A percentile compares a stretch with the other conserved stretches of the same genome.
Evolutionary conservation across 2,329 filamentous ascomycete species (phyloP).

Genomic region (Zymoseptoria passerinii): DNA sequence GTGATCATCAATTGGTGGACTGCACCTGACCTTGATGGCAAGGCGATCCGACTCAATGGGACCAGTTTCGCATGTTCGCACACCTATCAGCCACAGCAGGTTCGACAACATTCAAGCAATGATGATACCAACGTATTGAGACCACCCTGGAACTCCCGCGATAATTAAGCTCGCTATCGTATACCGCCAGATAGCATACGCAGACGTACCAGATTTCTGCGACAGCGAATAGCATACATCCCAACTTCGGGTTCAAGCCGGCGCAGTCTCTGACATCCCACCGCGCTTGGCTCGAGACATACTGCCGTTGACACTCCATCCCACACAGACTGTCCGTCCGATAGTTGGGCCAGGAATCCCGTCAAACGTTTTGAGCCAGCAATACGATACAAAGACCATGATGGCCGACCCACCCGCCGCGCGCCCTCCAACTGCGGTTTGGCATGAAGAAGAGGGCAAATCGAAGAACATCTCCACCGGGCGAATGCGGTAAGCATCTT

Average conservation of each 20-base stretch:
- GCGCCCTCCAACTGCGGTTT: constrained; percentile 8
- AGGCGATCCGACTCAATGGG: background rate
- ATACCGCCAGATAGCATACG: background rate
- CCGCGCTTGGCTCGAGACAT: background rate
- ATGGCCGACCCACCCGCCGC: constrained; percentile 7
- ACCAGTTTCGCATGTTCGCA: background rate
- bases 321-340: background rate
- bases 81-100: background rate
- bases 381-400: constrained; percentile 2
- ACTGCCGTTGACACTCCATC: background rate
- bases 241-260: background rate
- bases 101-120: background rate
- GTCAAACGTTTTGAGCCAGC: background rate
- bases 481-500: background rate
- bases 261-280: background rate
- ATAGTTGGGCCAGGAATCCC: background rate
- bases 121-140: background rate
- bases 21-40: background rate
- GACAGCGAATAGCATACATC: background rate
- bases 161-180: background rate
- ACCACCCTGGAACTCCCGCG: background rate
- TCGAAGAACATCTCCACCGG: constrained; percentile 7
- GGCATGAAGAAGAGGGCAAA: constrained; percentile 6
- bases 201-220: background rate
- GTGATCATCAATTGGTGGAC: background rate